phyloP scores from a whole-genome alignment of 805 yeast species.

The Cyberlindnera meyerae region DNA sequence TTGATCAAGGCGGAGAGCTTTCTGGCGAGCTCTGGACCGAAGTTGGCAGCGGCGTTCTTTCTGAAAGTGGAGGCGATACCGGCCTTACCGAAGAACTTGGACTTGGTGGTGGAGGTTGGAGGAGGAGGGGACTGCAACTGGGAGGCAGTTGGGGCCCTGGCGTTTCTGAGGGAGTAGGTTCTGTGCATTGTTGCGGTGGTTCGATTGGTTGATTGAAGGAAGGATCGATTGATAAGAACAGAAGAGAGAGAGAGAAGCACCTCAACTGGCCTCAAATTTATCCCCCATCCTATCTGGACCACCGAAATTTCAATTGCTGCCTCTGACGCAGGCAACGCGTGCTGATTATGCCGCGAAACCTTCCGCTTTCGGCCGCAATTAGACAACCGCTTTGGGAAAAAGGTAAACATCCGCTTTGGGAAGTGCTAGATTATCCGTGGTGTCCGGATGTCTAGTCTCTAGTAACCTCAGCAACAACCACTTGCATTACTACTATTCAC shows the following conservation, averaged over 20 bases:
- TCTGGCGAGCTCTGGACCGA: constrained; percentile 93
- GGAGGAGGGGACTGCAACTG: constrained; percentile 79
- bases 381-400: constrained; percentile 2
- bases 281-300: neutral
- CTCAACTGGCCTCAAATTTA: no score
- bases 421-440: no score
- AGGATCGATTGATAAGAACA: no score
- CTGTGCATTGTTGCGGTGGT: constrained; percentile 54
- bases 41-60: constrained; percentile 81
- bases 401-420: constrained; percentile 7
- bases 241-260: no score
- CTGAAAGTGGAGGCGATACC: constrained; percentile 67
- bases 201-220: neutral
- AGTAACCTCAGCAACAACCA: no score
- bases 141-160: constrained; percentile 79
- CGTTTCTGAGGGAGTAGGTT: constrained; percentile 75
- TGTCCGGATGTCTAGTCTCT: no score
- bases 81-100: constrained; percentile 71
- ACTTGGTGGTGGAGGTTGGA: constrained; percentile 69
- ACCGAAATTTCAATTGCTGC: constrained; percentile 7
- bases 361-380: constrained; percentile 3
- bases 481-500: no score
- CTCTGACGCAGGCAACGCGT: constrained; percentile 1
- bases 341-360: neutral
- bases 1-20: constrained; percentile 88